Evolutionary conservation across 2,329 filamentous ascomycete species (phyloP).

Genomic region (Trichoderma breve): DNA sequence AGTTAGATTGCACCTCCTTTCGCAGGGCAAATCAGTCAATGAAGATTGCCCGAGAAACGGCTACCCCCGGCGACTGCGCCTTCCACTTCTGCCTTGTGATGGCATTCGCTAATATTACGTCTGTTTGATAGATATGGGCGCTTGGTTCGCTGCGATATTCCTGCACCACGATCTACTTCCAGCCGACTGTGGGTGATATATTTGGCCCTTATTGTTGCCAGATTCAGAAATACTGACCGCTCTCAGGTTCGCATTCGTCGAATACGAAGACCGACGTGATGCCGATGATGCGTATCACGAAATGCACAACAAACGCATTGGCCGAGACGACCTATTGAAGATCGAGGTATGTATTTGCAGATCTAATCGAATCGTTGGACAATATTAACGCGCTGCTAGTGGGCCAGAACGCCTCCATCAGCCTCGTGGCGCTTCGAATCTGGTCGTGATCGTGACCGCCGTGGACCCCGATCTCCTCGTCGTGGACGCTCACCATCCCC

Average conservation of each 20-base stretch:
- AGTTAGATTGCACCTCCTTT: conserved; percentile 25
- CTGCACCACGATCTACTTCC: conserved; percentile 86
- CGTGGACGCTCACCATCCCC: conserved; percentile 75
- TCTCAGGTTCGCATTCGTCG: conserved; percentile 87
- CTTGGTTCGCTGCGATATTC: conserved; percentile 97
- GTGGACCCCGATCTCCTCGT: conserved; percentile 54
- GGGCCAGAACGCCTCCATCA: conserved; percentile 96
- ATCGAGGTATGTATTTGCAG: conserved; percentile 68
- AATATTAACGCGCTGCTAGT: conserved; percentile 54
- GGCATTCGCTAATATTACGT: conserved; percentile 43
- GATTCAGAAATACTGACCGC: neutral
- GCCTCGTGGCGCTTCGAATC: conserved; percentile 98
- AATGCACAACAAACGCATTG: conserved; percentile 99
- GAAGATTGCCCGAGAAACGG: conserved; percentile 10
- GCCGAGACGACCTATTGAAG: conserved; percentile 91
- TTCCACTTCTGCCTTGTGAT: conserved; percentile 20
- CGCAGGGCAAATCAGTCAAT: conserved; percentile 23
- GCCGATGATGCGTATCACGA: conserved; percentile 99
- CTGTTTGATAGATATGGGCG: conserved; percentile 75
- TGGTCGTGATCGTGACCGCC: conserved; percentile 72
- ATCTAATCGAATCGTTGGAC: neutral
- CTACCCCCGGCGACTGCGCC: conserved; percentile 16
- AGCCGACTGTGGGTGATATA: conserved; percentile 80
- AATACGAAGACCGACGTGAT: conserved; percentile 97
- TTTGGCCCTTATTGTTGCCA: neutral